phyloP scores from a whole-genome alignment of 2,329 filamentous ascomycete species.

The Neocucurbitaria cava region DNA sequence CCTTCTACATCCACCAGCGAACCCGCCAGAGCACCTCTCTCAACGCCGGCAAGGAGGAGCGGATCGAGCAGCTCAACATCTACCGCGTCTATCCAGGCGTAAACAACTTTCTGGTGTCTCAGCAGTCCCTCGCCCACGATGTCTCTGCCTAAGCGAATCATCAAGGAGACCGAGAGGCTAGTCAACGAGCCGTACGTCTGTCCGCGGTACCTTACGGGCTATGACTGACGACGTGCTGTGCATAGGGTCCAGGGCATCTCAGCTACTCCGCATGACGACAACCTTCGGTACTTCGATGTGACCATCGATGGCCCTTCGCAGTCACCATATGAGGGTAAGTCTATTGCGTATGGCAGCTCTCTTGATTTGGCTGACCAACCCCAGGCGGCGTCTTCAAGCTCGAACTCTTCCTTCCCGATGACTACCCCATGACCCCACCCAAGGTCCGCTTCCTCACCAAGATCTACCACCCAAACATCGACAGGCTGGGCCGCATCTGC shows the following conservation, averaged over 20 bases:
- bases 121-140: constrained; percentile 15
- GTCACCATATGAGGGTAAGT: constrained; percentile 90
- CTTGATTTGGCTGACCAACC: constrained; percentile 11
- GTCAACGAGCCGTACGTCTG: constrained; percentile 88
- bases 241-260: constrained; percentile 92
- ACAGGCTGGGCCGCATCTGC: constrained; percentile 96
- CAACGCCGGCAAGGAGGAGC: constrained; percentile 1
- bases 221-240: constrained; percentile 7
- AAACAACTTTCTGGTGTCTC: constrained; percentile 4
- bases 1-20: constrained; percentile 4
- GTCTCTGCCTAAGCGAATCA: constrained; percentile 93
- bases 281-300: constrained; percentile 97
- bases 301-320: constrained; percentile 91
- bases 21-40: constrained; percentile 1
- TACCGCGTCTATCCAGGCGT: constrained; percentile 1
- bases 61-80: background rate
- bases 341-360: background rate
- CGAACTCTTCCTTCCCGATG: constrained; percentile 95
- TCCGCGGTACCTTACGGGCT: background rate
- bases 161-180: constrained; percentile 97
- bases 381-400: constrained; percentile 89
- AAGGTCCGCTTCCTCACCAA: constrained; percentile 99
- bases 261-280: constrained; percentile 94
- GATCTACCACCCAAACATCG: constrained; percentile 99
- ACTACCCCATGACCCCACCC: constrained; percentile 98